These are phyloP conservation scores for Cochliopodium minus DNA, from an alignment of 208 protist genomes.

Conservation along the genomic window DNA sequence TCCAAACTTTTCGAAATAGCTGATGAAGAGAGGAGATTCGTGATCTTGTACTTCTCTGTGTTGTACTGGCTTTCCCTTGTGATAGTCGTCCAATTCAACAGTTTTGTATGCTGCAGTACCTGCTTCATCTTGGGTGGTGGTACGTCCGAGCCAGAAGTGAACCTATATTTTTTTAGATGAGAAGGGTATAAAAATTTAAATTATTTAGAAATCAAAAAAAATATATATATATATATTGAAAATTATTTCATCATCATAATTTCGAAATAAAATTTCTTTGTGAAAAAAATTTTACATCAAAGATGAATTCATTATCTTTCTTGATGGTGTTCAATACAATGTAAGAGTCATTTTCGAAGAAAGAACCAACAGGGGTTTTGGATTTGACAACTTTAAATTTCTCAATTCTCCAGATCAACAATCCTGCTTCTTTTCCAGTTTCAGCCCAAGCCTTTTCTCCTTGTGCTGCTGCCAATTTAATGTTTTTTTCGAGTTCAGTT, in stretches of 20 bases:
- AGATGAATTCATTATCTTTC: too few relatives aligned
- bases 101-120: slow-evolving; percentile 34
- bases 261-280: background rate
- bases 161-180: too few relatives aligned
- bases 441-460: slow-evolving; percentile 7
- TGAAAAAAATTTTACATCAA: too few relatives aligned
- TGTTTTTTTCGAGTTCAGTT: too few relatives aligned
- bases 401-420: slow-evolving; percentile 28
- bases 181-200: too few relatives aligned
- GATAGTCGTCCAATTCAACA: slow-evolving; percentile 30
- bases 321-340: slow-evolving; percentile 18
- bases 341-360: slow-evolving; percentile 26
- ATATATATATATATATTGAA: too few relatives aligned
- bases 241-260: slow-evolving; percentile 8
- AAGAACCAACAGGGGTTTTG: slow-evolving; percentile 9
- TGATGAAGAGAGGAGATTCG: slow-evolving; percentile 26
- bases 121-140: slow-evolving; percentile 24
- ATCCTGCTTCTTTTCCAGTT: slow-evolving; percentile 13
- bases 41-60: slow-evolving; percentile 22
- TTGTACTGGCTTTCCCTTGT: slow-evolving; percentile 21
- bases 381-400: slow-evolving; percentile 14
- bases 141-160: slow-evolving; percentile 30
- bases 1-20: slow-evolving; percentile 15
- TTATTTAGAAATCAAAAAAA: too few relatives aligned
- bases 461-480: background rate